phyloP scores from a whole-genome alignment of 129 eudicot species.

The Flaveria ramosissima region DNA sequence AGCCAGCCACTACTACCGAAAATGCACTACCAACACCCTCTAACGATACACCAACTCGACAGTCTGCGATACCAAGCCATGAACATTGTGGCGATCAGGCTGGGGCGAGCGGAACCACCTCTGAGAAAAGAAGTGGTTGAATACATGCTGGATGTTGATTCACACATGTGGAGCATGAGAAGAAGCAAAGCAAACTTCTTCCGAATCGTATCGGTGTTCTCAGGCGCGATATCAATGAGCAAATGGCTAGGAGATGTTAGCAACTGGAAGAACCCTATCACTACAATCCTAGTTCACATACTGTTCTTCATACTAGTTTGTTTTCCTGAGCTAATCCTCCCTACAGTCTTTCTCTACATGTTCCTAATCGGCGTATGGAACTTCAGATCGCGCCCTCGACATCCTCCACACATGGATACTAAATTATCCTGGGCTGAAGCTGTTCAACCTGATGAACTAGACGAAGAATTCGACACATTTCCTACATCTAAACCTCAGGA shows the following conservation, averaged over 20 bases:
- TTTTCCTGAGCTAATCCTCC: constrained; percentile 68
- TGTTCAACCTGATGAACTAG: constrained; percentile 66
- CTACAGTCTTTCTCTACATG: constrained; percentile 68
- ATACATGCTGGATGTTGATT: constrained; percentile 77
- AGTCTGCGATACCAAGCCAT: constrained; percentile 72
- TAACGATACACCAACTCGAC: constrained; percentile 73
- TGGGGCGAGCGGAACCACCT: constrained; percentile 75
- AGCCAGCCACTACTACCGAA: constrained; percentile 80
- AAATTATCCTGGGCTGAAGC: constrained; percentile 73
- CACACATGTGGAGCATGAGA: constrained; percentile 95
- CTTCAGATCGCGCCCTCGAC: constrained; percentile 63
- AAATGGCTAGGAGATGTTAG: constrained; percentile 72
- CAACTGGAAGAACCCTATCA: constrained; percentile 76
- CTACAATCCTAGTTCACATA: constrained; percentile 59
- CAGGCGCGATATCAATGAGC: constrained; percentile 55
- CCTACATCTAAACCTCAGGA: constrained; percentile 59
- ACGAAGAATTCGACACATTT: constrained; percentile 76
- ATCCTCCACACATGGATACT: constrained; percentile 85
- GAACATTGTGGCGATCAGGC: constrained; percentile 57
- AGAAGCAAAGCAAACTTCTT: constrained; percentile 83
- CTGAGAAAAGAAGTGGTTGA: constrained; percentile 74
- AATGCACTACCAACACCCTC: constrained; percentile 86
- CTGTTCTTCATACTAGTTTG: constrained; percentile 58
- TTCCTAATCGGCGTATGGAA: constrained; percentile 73
- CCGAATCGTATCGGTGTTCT: constrained; percentile 48